Evolutionary conservation across 805 yeast species (phyloP).

Genomic region (Spathaspora gorwiae): DNA sequence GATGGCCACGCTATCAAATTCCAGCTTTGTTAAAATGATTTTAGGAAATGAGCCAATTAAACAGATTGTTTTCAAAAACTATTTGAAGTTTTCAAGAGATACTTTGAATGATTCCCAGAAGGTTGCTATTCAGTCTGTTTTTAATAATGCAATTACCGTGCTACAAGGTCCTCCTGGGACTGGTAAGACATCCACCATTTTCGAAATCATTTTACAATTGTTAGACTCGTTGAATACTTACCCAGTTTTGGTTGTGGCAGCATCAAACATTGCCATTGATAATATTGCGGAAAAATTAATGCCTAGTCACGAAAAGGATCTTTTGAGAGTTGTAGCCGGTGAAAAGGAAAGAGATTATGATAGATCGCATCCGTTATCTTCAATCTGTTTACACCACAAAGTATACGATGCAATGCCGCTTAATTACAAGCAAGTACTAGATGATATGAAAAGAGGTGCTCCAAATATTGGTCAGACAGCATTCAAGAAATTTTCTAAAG

Average conservation of each 20-base stretch:
- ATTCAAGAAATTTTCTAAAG: slow-evolving; percentile 46
- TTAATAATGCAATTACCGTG: slow-evolving; percentile 46
- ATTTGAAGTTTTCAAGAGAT: slow-evolving; percentile 45
- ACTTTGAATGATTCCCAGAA: slow-evolving; percentile 56
- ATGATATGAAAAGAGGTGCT: slow-evolving; percentile 33
- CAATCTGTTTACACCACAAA: slow-evolving; percentile 62
- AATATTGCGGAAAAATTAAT: slow-evolving; percentile 68
- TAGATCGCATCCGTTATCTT: slow-evolving; percentile 50
- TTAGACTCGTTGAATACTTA: slow-evolving; percentile 50
- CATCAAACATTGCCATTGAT: slow-evolving; percentile 72
- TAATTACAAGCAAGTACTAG: slow-evolving; percentile 37
- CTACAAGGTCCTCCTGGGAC: slow-evolving; percentile 67
- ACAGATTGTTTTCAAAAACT: slow-evolving; percentile 55
- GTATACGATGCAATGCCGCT: slow-evolving; percentile 47
- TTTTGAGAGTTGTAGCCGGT: slow-evolving; percentile 54
- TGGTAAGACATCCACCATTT: slow-evolving; percentile 42
- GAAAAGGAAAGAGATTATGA: slow-evolving; percentile 61
- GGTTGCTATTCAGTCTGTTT: slow-evolving; percentile 49
- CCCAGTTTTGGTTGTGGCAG: slow-evolving; percentile 71
- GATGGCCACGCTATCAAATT: slow-evolving; percentile 55
- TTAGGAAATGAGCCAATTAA: slow-evolving; percentile 52
- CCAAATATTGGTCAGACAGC: slow-evolving; percentile 25
- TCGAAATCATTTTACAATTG: slow-evolving; percentile 47
- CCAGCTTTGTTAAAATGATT: slow-evolving; percentile 48
- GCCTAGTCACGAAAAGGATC: slow-evolving; percentile 44